phyloP scores from a whole-genome alignment of 179 eudicot species.

The Monotropa hypopitys region DNA sequence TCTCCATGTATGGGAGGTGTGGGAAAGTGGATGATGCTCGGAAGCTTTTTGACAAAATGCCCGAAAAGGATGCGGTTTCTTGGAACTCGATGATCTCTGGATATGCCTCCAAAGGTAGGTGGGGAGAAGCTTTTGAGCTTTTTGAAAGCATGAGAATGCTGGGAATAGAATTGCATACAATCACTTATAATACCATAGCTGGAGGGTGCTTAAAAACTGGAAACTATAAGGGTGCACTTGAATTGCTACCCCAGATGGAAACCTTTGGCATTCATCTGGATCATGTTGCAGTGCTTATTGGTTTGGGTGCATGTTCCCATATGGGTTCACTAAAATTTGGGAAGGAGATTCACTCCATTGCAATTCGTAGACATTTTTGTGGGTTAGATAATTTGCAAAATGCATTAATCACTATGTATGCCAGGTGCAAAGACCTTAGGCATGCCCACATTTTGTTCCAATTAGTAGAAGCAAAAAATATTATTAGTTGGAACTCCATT shows the following conservation, averaged over 20 bases:
- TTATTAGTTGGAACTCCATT: constrained; percentile 72
- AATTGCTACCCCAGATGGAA: constrained; percentile 45
- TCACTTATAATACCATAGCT: constrained; percentile 72
- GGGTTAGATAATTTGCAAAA: constrained; percentile 44
- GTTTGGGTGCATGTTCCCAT: constrained; percentile 74
- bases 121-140: constrained; percentile 57
- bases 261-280: constrained; percentile 32
- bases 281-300: constrained; percentile 53
- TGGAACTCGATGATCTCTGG: constrained; percentile 77
- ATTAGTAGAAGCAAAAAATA: constrained; percentile 31
- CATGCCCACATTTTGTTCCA: constrained; percentile 50
- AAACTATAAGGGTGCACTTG: constrained; percentile 40
- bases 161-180: constrained; percentile 35
- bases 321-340: constrained; percentile 34
- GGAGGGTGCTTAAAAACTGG: constrained; percentile 61
- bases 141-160: constrained; percentile 44
- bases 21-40: constrained; percentile 63
- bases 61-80: constrained; percentile 49
- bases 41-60: constrained; percentile 45
- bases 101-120: constrained; percentile 61
- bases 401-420: constrained; percentile 70
- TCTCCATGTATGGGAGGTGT: constrained; percentile 82
- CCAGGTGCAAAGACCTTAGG: constrained; percentile 53
- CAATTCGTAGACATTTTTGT: constrained; percentile 35
- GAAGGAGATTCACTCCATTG: constrained; percentile 60